Evolutionary conservation across 495 filamentous ascomycete species (phyloP), one percentile per base, ranked within the genome.

Genomic region (Aspergillus panamensis): DNA sequence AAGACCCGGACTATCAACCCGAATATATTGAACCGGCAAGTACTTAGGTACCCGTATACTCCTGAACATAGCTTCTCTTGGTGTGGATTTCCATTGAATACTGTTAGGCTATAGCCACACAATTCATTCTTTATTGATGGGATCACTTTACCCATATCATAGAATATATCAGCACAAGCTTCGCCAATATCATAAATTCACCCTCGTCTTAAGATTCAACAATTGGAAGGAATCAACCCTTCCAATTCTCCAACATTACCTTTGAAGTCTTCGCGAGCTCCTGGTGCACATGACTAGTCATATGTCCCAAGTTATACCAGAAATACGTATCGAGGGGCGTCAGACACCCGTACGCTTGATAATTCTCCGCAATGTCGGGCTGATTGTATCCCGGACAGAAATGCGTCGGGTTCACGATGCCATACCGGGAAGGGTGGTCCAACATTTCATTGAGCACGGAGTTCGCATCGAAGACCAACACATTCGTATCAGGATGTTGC

Each of bases 221-320:
- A n/a, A 49, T 8, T 16, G 12, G 8, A 45, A 47, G 16, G 5
- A 44, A 25, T 58, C 43, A 54, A 6, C 44, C 47, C 19, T 33
- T 55, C 63, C 59, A 62, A 9, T 21, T 17, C 55, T 55, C 8
- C 50, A 77, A 62, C 61, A 62, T 67, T 31, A 33, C 50, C 57
- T 70, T 64, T 53, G 73, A 31, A 39, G 57, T 64, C 29, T 35
- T 57, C 4, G 75, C 71, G 51, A 80, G 47, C 16, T 75, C 66
- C 51, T 68, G 47, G 70, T 81, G 77, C 8, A 71, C 63, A 60
- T 74, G 69, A 29, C 67, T 75, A 6, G 77, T 81, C 62, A 82
- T 68, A 71, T 82, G 79, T 8, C 77, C 77, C 8, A 69, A 71
- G 62, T 81, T 76, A 55, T 69, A 80, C 77, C 79, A 81, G 56